Percentiles rank a stretch among this genome's conserved stretches.
phyloP scores from a whole-genome alignment of 1,284 basidiomycete species.

The Termitomyces sp. region DNA sequence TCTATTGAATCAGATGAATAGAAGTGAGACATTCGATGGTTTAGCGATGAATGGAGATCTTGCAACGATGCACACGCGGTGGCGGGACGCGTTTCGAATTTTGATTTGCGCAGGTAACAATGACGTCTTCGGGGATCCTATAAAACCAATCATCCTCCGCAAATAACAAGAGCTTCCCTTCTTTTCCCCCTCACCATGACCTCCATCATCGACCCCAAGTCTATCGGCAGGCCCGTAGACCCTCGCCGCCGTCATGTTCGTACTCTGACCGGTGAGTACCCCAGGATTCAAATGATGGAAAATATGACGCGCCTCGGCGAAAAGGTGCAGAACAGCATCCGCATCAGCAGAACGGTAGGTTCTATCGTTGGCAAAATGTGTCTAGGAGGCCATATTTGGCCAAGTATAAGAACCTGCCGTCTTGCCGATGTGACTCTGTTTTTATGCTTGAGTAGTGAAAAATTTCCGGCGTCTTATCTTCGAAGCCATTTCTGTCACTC shows the following conservation, averaged over 20 bases:
- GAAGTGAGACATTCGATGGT: not conserved
- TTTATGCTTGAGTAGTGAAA: no score
- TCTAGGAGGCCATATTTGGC: no score
- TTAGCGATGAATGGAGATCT: not conserved
- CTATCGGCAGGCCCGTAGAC: conserved; percentile 52
- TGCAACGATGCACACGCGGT: not conserved
- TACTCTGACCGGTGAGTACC: conserved; percentile 58
- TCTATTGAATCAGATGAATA: not conserved
- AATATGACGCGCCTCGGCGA: no score
- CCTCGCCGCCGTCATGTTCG: conserved; percentile 64
- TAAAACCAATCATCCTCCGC: conserved; percentile 5
- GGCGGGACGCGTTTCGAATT: not conserved
- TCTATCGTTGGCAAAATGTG: no score
- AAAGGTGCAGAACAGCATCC: no score
- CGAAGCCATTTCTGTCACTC: no score
- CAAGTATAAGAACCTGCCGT: no score
- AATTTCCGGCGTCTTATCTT: no score
- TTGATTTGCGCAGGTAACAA: conserved; percentile 1
- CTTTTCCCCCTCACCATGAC: conserved; percentile 32
- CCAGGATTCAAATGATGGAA: not conserved
- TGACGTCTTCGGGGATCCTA: conserved; percentile 12
- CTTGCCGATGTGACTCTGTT: no score
- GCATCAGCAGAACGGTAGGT: no score
- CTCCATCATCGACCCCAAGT: conserved; percentile 56
- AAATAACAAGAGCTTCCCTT: conserved; percentile 6